These are phyloP conservation scores for Extremus antarcticus DNA, from an alignment of 495 filamentous ascomycete genomes.

Conservation along the genomic window DNA sequence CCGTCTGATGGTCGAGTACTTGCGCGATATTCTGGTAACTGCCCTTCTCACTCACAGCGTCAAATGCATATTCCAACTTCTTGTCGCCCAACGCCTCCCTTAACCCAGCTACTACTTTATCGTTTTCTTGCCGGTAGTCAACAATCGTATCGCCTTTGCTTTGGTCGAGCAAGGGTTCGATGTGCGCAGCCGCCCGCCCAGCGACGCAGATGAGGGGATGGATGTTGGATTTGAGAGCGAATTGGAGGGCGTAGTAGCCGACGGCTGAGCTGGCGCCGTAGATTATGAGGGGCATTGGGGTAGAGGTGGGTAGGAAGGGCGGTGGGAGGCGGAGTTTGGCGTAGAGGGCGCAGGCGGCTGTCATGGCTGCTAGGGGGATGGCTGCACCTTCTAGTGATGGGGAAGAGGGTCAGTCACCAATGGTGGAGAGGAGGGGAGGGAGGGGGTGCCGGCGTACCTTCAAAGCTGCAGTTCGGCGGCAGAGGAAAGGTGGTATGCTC, in stretches of 20 bases:
- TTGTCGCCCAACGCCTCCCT: slow-evolving; percentile 35
- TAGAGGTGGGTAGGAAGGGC: slow-evolving; percentile 45
- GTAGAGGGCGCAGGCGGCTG: slow-evolving; percentile 56
- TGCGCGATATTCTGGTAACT: slow-evolving; percentile 38
- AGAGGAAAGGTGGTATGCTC: slow-evolving; percentile 60
- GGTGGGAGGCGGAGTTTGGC: slow-evolving; percentile 47
- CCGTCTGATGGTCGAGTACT: slow-evolving; percentile 36
- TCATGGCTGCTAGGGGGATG: slow-evolving; percentile 66
- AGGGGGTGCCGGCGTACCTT: slow-evolving; percentile 39
- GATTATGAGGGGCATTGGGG: slow-evolving; percentile 44
- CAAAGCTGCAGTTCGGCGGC: slow-evolving; percentile 51
- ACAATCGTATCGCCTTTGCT: slow-evolving; percentile 58
- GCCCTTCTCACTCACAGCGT: slow-evolving; percentile 48
- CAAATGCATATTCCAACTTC: slow-evolving; percentile 40
- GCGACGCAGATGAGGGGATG: slow-evolving; percentile 63
- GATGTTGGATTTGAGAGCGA: slow-evolving; percentile 58
- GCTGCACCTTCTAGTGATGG: slow-evolving; percentile 49
- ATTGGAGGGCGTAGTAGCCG: slow-evolving; percentile 57
- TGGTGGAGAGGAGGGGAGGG: neutral
- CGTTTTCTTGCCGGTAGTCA: slow-evolving; percentile 57
- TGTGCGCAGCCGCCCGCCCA: slow-evolving; percentile 44
- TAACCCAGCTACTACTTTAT: slow-evolving; percentile 41
- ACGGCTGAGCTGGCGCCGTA: slow-evolving; percentile 61
- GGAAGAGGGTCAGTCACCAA: neutral
- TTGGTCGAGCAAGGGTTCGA: slow-evolving; percentile 48